Evolutionary conservation across 352 stramenopile genomes (phyloP).

Genomic region (Pythium rhizo-oryzae): DNA sequence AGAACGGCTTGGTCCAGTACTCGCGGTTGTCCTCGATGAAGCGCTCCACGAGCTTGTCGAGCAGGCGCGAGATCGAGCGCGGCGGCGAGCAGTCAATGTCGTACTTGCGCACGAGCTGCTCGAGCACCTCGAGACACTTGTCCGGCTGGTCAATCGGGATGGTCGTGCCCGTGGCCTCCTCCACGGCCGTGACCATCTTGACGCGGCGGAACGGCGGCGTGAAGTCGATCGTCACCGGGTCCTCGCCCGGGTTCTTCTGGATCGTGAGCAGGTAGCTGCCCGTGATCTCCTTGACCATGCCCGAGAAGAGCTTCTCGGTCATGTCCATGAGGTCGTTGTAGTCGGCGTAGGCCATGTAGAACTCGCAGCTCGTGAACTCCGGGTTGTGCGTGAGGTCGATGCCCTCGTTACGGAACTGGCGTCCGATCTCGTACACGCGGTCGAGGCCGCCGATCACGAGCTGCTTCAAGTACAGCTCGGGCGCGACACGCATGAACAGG

Average conservation of each 20-base stretch:
- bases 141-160: constrained; percentile 79
- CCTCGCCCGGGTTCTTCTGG: constrained; percentile 76
- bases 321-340: constrained; percentile 98
- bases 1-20: constrained; percentile 96
- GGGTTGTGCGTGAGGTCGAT: constrained; percentile 98
- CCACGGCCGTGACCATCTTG: constrained; percentile 89
- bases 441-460: constrained; percentile 98
- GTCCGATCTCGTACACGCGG: constrained; percentile 98
- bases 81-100: constrained; percentile 68
- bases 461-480: constrained; percentile 98
- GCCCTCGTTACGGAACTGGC: constrained; percentile 99
- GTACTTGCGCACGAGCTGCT: constrained; percentile 74
- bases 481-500: constrained; percentile 96
- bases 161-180: constrained; percentile 65
- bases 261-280: constrained; percentile 90
- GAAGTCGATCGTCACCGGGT: constrained; percentile 91
- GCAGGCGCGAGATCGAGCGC: constrained; percentile 72
- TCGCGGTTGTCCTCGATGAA: constrained; percentile 89
- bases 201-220: constrained; percentile 95
- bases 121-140: constrained; percentile 59
- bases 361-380: constrained; percentile 98
- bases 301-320: constrained; percentile 94
- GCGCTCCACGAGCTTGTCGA: constrained; percentile 90
- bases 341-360: constrained; percentile 99
- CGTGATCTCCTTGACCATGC: constrained; percentile 91